These are phyloP conservation scores for Mucor saturninus DNA, from an alignment of 371 early-diverging fungal species.

Conservation along the genomic window DNA sequence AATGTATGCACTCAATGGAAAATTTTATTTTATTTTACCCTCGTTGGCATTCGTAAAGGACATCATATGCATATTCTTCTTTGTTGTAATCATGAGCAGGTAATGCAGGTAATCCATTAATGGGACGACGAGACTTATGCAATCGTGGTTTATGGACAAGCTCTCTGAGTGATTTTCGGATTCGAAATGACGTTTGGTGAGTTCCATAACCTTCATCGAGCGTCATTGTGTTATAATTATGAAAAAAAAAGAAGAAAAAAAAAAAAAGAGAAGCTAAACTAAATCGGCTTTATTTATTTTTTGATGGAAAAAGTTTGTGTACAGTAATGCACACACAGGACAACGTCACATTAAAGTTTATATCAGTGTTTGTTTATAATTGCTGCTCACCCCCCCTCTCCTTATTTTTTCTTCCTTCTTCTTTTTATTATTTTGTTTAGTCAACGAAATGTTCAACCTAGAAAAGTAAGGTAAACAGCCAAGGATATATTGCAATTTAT, in stretches of 20 bases:
- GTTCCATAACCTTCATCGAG: neutral
- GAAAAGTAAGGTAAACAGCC: constrained; percentile 9
- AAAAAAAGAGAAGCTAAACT: constrained; percentile 8
- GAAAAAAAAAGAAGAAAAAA: constrained; percentile 11
- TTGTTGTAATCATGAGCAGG: constrained; percentile 31
- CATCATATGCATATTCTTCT: constrained; percentile 51
- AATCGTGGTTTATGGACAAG: constrained; percentile 36
- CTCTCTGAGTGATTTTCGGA: constrained; percentile 41
- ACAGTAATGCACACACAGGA: neutral
- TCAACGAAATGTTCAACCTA: neutral
- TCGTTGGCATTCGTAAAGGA: constrained; percentile 60
- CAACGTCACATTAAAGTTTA: constrained; percentile 3
- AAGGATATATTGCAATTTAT: neutral
- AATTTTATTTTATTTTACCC: constrained; percentile 35
- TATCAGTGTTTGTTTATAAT: neutral
- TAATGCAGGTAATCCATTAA: constrained; percentile 36
- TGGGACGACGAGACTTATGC: constrained; percentile 19
- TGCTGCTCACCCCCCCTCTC: neutral
- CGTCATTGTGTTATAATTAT: constrained; percentile 5
- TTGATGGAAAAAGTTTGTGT: too few species aligned
- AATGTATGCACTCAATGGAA: neutral
- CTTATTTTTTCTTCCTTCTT: constrained; percentile 3
- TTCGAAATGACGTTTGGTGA: constrained; percentile 34
- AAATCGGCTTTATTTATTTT: neutral
- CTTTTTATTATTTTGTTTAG: constrained; percentile 8